Evolutionary conservation across 2,329 filamentous ascomycete species (phyloP).

Genomic region (Talaromyces sp.): DNA sequence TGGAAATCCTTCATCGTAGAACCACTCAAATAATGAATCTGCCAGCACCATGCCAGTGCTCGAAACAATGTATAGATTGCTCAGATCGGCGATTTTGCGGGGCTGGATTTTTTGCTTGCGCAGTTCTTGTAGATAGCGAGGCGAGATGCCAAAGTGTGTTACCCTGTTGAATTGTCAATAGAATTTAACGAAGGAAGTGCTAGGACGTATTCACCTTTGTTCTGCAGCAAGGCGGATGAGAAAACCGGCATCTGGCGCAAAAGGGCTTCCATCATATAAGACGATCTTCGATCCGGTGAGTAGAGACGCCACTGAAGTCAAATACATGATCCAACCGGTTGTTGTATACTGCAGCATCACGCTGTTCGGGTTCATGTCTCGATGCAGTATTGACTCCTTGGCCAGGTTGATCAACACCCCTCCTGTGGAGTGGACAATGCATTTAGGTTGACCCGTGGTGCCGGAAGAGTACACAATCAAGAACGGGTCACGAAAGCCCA

Average conservation of each 20-base stretch:
- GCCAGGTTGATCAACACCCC: slow-evolving; percentile 39
- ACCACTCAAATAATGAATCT: slow-evolving; percentile 76
- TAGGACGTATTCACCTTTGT: slow-evolving; percentile 43
- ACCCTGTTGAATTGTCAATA: slow-evolving; percentile 43
- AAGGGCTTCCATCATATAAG: slow-evolving; percentile 82
- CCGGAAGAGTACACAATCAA: slow-evolving; percentile 76
- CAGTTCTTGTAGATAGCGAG: slow-evolving; percentile 73
- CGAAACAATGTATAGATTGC: slow-evolving; percentile 59
- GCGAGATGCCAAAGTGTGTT: slow-evolving; percentile 72
- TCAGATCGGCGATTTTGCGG: slow-evolving; percentile 62
- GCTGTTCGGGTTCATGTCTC: slow-evolving; percentile 44
- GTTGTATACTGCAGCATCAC: slow-evolving; percentile 62
- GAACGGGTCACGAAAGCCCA: slow-evolving; percentile 72
- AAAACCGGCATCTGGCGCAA: slow-evolving; percentile 64
- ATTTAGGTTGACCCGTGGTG: slow-evolving; percentile 80
- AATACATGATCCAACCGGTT: slow-evolving; percentile 88
- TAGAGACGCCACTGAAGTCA: slow-evolving; percentile 60
- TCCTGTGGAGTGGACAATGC: slow-evolving; percentile 70
- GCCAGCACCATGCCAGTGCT: slow-evolving; percentile 81
- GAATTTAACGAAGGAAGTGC: too few species aligned
- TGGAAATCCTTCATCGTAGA: slow-evolving; percentile 71
- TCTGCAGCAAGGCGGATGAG: slow-evolving; percentile 64
- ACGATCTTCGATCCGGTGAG: slow-evolving; percentile 61
- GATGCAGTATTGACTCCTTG: slow-evolving; percentile 62
- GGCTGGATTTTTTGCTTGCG: slow-evolving; percentile 64